Conservation (phyloP, 441 rosid species). For the Populus hybrid region DNA sequence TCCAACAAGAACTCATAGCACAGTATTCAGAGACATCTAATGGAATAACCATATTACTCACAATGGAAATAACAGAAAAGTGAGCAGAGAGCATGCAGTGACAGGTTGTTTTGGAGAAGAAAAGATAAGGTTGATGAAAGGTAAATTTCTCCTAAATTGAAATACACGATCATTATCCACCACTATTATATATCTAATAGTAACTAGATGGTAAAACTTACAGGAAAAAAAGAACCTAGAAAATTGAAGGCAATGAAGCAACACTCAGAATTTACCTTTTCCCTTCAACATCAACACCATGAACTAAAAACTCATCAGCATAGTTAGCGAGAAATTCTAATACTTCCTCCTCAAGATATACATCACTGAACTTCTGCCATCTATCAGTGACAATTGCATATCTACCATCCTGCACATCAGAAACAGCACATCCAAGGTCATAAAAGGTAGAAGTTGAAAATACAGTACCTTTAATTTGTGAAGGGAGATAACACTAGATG, state of each 20-base stretch:
- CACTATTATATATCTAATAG: neutral
- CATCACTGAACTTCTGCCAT: slow-evolving; percentile 94
- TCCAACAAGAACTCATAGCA: neutral
- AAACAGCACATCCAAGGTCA: neutral
- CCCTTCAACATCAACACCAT: slow-evolving; percentile 95
- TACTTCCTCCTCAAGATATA: slow-evolving; percentile 63
- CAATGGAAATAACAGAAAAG: neutral
- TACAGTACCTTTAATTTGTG: neutral
- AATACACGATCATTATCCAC: neutral
- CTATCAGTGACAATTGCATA: slow-evolving; percentile 92
- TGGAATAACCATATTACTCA: neutral
- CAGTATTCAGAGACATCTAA: neutral
- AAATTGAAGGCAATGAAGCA: neutral
- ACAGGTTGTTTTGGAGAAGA: neutral
- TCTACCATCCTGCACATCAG: slow-evolving; percentile 59
- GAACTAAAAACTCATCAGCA: slow-evolving; percentile 92
- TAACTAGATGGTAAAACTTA: neutral
- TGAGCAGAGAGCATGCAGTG: neutral
- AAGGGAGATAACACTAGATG: neutral
- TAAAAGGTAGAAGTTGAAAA: slow-evolving; percentile 1
- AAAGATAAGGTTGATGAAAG: neutral
- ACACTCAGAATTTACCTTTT: slow-evolving; percentile 54
- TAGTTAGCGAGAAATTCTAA: slow-evolving; percentile 69
- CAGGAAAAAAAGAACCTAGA: neutral
- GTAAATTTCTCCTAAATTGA: neutral